phyloP scores from a whole-genome alignment of 2,329 filamentous ascomycete species.

The Fusarium equiseti region DNA sequence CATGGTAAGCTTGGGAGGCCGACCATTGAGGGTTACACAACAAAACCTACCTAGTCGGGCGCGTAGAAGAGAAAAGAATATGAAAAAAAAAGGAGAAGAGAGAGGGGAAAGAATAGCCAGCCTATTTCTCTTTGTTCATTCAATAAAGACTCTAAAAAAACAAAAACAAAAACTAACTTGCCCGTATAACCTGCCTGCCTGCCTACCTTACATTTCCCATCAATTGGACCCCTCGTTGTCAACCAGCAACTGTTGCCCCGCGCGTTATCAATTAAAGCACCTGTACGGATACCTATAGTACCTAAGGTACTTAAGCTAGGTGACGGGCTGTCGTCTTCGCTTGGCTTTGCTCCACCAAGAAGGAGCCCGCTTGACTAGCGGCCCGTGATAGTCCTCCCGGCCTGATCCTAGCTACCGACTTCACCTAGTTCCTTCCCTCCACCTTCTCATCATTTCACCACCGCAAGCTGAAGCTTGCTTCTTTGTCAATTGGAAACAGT shows the following conservation, averaged over 20 bases:
- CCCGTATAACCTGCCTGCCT: background rate
- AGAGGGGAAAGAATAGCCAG: background rate
- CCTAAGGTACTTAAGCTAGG: background rate
- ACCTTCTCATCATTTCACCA: background rate
- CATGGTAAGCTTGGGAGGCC: constrained; percentile 33
- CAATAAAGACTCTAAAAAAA: background rate
- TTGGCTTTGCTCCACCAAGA: constrained; percentile 27
- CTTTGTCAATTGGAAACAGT: constrained; percentile 2
- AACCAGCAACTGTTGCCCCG: background rate
- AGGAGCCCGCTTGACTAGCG: constrained; percentile 9
- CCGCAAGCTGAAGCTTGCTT: background rate
- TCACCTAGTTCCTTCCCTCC: background rate
- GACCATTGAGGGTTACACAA: constrained; percentile 30
- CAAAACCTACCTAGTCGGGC: background rate
- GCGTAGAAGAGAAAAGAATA: background rate
- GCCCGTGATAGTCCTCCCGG: constrained; percentile 17
- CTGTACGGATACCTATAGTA: background rate
- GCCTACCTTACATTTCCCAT: background rate
- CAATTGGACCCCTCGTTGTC: background rate
- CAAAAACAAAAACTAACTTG: background rate
- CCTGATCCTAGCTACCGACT: background rate
- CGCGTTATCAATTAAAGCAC: background rate
- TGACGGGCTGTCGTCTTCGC: background rate
- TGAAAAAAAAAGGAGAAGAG: background rate
- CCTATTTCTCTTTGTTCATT: background rate